phyloP scores from a whole-genome alignment of 1,284 basidiomycete species.

The Anthracocystis panici-leucophaei region DNA sequence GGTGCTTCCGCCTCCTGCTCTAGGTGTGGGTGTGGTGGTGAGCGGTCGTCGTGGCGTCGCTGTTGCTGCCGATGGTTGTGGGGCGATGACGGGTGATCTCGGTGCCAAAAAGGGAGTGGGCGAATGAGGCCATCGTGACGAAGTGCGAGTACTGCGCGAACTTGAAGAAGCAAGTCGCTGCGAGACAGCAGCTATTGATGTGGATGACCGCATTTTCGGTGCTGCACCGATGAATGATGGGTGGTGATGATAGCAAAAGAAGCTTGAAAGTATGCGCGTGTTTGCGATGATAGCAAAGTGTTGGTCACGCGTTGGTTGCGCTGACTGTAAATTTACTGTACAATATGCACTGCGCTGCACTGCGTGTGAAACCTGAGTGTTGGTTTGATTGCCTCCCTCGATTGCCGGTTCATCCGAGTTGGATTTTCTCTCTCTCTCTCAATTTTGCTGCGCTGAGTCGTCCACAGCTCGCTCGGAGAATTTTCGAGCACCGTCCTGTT shows the following conservation, averaged over 20 bases:
- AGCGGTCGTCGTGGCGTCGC: conserved; percentile 19
- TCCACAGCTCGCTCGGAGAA: conserved; percentile 4
- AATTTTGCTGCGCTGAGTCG: no score
- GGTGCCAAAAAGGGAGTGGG: background rate
- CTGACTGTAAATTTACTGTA: no score
- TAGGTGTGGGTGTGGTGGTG: conserved; percentile 34
- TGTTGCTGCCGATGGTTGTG: conserved; percentile 3
- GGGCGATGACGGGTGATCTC: background rate
- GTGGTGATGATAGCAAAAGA: conserved; percentile 12
- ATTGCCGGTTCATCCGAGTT: conserved; percentile 9
- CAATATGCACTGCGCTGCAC: no score
- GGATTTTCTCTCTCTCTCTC: background rate
- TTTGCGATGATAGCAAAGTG: background rate
- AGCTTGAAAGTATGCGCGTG: background rate
- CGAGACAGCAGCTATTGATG: conserved; percentile 19
- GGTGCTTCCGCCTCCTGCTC: conserved; percentile 15
- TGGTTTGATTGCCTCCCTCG: conserved; percentile 2
- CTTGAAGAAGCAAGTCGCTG: conserved; percentile 1
- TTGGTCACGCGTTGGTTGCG: background rate
- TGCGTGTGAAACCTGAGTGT: background rate
- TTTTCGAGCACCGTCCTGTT: conserved; percentile 14
- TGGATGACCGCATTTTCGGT: conserved; percentile 14
- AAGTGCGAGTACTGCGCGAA: background rate
- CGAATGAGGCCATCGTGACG: background rate
- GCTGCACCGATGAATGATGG: background rate